These are phyloP conservation scores for Elongisporangium undulatum DNA, from an alignment of 352 stramenopile genomes.

Conservation along the genomic window DNA sequence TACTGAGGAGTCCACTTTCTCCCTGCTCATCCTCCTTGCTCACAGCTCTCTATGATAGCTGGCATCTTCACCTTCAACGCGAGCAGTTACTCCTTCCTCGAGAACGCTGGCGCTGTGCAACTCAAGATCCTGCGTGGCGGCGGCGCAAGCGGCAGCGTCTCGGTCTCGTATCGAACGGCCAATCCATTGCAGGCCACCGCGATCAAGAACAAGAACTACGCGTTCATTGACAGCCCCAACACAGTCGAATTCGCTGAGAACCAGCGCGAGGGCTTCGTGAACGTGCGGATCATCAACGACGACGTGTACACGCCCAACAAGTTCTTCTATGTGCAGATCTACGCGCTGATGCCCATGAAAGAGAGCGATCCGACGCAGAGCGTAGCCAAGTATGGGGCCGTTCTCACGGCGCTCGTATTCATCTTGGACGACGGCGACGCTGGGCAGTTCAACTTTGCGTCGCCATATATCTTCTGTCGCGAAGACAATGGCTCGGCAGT, in stretches of 20 bases:
- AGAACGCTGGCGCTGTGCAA: constrained; percentile 34
- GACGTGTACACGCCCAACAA: constrained; percentile 53
- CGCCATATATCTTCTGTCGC: constrained; percentile 45
- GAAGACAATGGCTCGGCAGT: constrained; percentile 62
- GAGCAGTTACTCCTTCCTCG: constrained; percentile 48
- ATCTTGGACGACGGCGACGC: constrained; percentile 62
- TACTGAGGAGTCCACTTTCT: neutral
- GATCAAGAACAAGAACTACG: constrained; percentile 59
- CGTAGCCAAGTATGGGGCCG: constrained; percentile 32
- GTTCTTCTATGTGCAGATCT: constrained; percentile 63
- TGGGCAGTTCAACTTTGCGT: constrained; percentile 55
- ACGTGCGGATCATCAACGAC: constrained; percentile 55
- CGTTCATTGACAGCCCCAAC: constrained; percentile 28
- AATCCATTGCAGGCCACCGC: constrained; percentile 47
- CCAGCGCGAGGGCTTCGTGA: constrained; percentile 41
- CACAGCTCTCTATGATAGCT: constrained; percentile 13
- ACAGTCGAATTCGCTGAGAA: constrained; percentile 42
- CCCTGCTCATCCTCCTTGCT: neutral
- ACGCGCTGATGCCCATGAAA: constrained; percentile 24
- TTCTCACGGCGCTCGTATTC: constrained; percentile 27
- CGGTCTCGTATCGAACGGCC: constrained; percentile 34
- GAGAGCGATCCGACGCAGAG: constrained; percentile 18
- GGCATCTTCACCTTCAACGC: constrained; percentile 51
- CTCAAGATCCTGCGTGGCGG: constrained; percentile 45
- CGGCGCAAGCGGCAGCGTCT: constrained; percentile 32